Percentiles rank a stretch among this genome's conserved stretches.
Conservation (phyloP, 2,329 filamentous ascomycete genomes). For the Anisogramma anomala region DNA sequence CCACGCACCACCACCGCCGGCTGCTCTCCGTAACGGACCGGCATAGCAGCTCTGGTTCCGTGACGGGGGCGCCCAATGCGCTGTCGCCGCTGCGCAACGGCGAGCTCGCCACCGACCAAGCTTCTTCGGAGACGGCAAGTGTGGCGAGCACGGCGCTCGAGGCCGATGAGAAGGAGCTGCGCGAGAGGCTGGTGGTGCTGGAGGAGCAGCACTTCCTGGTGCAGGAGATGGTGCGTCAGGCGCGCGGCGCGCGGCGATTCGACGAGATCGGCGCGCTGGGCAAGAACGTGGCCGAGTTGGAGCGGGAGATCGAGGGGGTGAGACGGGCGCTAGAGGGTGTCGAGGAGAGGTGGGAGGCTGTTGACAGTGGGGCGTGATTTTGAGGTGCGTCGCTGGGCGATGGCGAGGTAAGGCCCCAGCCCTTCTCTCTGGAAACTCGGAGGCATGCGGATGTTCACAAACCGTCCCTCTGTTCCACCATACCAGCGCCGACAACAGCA, state of each 20-base stretch:
- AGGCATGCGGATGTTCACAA: background rate
- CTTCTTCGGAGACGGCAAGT: constrained; percentile 32
- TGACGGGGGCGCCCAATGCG: constrained; percentile 8
- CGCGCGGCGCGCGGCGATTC: constrained; percentile 65
- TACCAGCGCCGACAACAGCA: too few species aligned
- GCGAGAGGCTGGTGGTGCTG: constrained; percentile 69
- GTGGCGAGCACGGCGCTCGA: constrained; percentile 53
- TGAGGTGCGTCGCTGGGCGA: too few species aligned
- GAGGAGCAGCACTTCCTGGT: constrained; percentile 91
- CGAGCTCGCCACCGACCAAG: constrained; percentile 35
- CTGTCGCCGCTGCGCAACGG: constrained; percentile 36
- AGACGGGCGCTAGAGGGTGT: constrained; percentile 54
- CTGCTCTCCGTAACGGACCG: constrained; percentile 17
- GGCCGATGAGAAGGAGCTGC: constrained; percentile 69
- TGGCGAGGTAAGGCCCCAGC: too few species aligned
- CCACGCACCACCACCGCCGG: constrained; percentile 18
- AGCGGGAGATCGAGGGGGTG: constrained; percentile 60
- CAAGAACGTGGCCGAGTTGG: constrained; percentile 72
- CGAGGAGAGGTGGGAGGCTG: constrained; percentile 49
- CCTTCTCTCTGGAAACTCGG: background rate
- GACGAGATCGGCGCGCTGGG: constrained; percentile 76
- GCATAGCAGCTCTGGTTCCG: constrained; percentile 12
- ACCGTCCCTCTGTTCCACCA: too few species aligned
- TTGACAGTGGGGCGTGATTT: too few species aligned
- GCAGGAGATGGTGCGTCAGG: constrained; percentile 68